Conservation (phyloP, 2,329 filamentous ascomycete species). For the Podosphaera aphanis region DNA sequence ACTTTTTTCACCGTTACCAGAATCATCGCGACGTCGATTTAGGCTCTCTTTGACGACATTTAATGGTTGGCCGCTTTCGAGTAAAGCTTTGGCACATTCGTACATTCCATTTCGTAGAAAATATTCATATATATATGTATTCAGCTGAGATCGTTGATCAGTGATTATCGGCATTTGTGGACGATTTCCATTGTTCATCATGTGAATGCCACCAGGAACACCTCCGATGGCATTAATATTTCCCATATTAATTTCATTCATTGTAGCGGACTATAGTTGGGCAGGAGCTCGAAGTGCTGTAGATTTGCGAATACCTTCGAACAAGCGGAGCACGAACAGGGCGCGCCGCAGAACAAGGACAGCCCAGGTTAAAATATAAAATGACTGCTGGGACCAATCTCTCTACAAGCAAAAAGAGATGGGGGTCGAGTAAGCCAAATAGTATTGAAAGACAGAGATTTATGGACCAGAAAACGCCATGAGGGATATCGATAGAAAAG, state of each 20-base stretch:
- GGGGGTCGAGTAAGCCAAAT: neutral
- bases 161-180: slow-evolving; percentile 16
- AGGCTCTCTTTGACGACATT: slow-evolving; percentile 45
- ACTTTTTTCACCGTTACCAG: slow-evolving; percentile 41
- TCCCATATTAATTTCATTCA: slow-evolving; percentile 28
- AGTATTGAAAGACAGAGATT: neutral
- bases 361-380: neutral
- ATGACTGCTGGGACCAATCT: neutral
- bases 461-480: neutral
- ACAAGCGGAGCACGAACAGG: neutral
- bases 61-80: slow-evolving; percentile 40
- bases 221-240: slow-evolving; percentile 42
- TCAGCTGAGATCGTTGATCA: slow-evolving; percentile 34
- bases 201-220: slow-evolving; percentile 35
- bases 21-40: slow-evolving; percentile 40
- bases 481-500: neutral
- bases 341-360: neutral
- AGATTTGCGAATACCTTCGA: neutral
- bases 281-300: neutral
- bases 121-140: slow-evolving; percentile 81
- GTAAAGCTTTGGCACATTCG: slow-evolving; percentile 56
- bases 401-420: neutral
- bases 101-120: slow-evolving; percentile 69
- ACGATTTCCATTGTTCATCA: slow-evolving; percentile 30
- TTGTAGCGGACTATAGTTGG: slow-evolving; percentile 7